Percentiles rank a stretch among this genome's conserved stretches.
Evolutionary conservation across 73 alveolate species (phyloP).

Genomic region (Paramecium primaurelia): DNA sequence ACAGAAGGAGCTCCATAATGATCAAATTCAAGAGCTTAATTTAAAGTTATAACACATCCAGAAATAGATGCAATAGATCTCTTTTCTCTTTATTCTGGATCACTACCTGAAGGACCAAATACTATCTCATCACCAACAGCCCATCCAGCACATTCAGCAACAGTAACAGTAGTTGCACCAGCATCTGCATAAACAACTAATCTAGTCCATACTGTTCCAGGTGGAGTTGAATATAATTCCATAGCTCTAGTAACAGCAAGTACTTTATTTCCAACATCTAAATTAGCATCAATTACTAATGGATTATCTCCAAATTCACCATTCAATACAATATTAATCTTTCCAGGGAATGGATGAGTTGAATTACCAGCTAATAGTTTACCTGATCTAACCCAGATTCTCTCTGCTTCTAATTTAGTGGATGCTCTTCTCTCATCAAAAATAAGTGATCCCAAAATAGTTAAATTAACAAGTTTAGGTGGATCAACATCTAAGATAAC

Average conservation of each 20-base stretch:
- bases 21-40: conserved; percentile 23
- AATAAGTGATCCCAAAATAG: conserved; percentile 11
- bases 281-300: conserved; percentile 5
- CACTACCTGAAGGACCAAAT: conserved; percentile 51
- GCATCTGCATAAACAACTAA: conserved; percentile 1
- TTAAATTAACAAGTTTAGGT: neutral
- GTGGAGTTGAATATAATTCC: conserved; percentile 31
- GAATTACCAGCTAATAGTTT: conserved; percentile 49
- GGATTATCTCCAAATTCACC: conserved; percentile 45
- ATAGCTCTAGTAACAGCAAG: conserved; percentile 19
- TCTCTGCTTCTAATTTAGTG: conserved; percentile 27
- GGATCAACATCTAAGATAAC: conserved; percentile 43
- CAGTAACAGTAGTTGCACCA: conserved; percentile 14
- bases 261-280: conserved; percentile 49
- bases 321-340: neutral
- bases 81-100: conserved; percentile 41
- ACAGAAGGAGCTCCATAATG: conserved; percentile 56
- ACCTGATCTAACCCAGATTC: conserved; percentile 54
- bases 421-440: conserved; percentile 30
- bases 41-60: conserved; percentile 29
- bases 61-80: neutral
- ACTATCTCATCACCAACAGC: conserved; percentile 50
- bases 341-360: conserved; percentile 51
- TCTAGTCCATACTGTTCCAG: conserved; percentile 48
- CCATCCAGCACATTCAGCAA: conserved; percentile 47